Base-by-base conservation (phyloP, 805 yeast genomes). In the Allodekkera sacchari region DNA sequence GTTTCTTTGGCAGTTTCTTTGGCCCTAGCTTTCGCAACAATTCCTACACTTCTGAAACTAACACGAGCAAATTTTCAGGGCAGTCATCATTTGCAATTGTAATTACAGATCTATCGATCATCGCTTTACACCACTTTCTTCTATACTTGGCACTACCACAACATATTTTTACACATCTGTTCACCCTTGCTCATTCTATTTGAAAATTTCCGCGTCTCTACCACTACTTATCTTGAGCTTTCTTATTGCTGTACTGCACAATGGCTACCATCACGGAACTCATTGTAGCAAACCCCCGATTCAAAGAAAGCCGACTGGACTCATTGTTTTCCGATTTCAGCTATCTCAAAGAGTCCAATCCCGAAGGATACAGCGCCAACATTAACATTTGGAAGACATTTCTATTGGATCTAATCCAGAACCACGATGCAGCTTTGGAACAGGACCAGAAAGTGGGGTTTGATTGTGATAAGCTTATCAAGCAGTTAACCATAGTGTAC, bases 341-440 rank as follows among this genome's bases (percentile, higher is more conserved):
- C 7, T 51, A 61, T n/a, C 51, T 71, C 19, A 52, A 55, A 34
- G 66, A 61, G 9, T 28, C 50, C 3, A 71, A 71, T 37, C 57
- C 55, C 4, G 74, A 66, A 34, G 77, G 77, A 6, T 69, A 56
- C 34, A 59, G 50, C 15, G 77, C 77, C 11, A 71, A 71, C 39
- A 17, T 70, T 10, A 42, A 42, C 4, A 68, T 71, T 3, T 71
- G 77, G 77, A 55, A 48, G 28, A 39, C 45, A 5, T 53, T 63
- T 8, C 44, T 70, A 7, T 30, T 42, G 14, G 48, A 48, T 15
- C 48, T 61, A 11, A 32, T 50, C 4, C 25, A 30, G 4, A 21
- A 39, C 23, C 31, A 38, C 22, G 32, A 41, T 6, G 49, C 43
- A 7, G 42, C 47, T 5, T 55, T 63, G 25, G 41, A 36, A 2